Evolutionary conservation across 2,329 filamentous ascomycete genomes (phyloP).

Genomic region (Monilinia vaccinii-corymbosi): DNA sequence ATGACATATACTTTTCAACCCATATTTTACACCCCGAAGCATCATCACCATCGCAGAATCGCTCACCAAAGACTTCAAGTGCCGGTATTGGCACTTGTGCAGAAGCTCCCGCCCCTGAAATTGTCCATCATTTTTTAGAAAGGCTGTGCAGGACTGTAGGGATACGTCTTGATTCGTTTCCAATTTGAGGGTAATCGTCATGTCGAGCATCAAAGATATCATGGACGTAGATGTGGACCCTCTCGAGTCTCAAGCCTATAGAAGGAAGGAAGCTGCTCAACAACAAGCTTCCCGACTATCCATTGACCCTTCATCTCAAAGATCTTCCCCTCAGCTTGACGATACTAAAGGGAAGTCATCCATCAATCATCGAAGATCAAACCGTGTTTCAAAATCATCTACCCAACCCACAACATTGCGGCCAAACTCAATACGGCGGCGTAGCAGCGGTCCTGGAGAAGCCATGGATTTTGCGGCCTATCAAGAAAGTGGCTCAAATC

Average conservation of each 20-base stretch:
- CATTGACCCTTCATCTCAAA: constrained; percentile 18
- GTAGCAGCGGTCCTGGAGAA: constrained; percentile 22
- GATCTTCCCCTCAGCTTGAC: constrained; percentile 18
- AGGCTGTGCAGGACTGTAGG: constrained; percentile 27
- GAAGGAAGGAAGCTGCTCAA: constrained; percentile 26
- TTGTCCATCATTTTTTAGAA: constrained; percentile 22
- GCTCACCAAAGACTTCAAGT: constrained; percentile 16
- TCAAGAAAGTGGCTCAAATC: constrained; percentile 19
- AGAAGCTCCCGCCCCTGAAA: constrained; percentile 23
- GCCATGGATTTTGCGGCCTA: constrained; percentile 23
- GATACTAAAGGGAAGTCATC: constrained; percentile 19
- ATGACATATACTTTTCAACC: constrained; percentile 19
- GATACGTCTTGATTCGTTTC: constrained; percentile 19
- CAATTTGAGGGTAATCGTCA: constrained; percentile 24
- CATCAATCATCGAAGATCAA: constrained; percentile 24
- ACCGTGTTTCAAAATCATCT: constrained; percentile 20
- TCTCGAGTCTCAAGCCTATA: constrained; percentile 29
- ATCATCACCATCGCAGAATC: constrained; percentile 12
- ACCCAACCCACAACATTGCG: constrained; percentile 14
- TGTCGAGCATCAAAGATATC: constrained; percentile 31
- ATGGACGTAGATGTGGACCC: constrained; percentile 32
- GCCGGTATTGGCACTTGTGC: constrained; percentile 20
- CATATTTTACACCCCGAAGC: constrained; percentile 12
- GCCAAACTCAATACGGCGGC: constrained; percentile 16
- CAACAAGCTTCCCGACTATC: constrained; percentile 22